Conservation (phyloP, 2,329 filamentous ascomycete genomes). For the Verticillium isaacii region DNA sequence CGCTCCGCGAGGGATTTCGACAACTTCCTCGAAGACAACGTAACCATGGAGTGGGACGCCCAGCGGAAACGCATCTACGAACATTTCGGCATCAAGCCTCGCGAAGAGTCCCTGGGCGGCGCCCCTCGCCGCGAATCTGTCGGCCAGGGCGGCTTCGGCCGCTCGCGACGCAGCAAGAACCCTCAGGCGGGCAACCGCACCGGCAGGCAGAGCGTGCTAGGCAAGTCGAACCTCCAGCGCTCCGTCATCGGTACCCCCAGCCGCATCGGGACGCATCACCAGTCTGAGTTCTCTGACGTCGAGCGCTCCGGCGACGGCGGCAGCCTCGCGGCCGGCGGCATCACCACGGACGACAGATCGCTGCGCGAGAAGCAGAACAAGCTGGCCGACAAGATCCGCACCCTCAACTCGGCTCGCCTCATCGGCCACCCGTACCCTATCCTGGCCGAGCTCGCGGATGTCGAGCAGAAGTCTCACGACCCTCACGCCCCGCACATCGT, state of each 20-base stretch:
- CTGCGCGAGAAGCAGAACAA: constrained; percentile 79
- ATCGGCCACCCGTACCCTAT: constrained; percentile 66
- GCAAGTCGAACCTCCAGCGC: constrained; percentile 65
- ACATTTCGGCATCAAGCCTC: constrained; percentile 81
- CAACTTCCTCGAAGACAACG: constrained; percentile 86
- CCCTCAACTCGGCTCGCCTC: constrained; percentile 69
- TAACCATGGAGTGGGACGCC: constrained; percentile 92
- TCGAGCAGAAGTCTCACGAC: constrained; percentile 67
- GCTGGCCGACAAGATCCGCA: constrained; percentile 73
- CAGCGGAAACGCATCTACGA: constrained; percentile 92
- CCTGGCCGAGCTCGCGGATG: constrained; percentile 67
- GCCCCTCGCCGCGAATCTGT: constrained; percentile 36
- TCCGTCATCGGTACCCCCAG: constrained; percentile 84
- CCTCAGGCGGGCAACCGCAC: constrained; percentile 49
- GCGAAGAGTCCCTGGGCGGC: constrained; percentile 36
- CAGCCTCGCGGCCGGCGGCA: constrained; percentile 38
- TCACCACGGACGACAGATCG: constrained; percentile 67
- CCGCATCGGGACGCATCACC: constrained; percentile 56
- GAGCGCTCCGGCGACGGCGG: constrained; percentile 50
- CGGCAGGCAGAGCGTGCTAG: constrained; percentile 47
- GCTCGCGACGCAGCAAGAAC: constrained; percentile 48
- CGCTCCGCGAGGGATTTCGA: constrained; percentile 90
- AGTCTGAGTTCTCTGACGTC: constrained; percentile 64
- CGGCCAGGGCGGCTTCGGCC: constrained; percentile 51
- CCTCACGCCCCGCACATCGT: constrained; percentile 69